phyloP scores from a whole-genome alignment of 805 yeast genomes.

The Myxozyma nipponensis region DNA sequence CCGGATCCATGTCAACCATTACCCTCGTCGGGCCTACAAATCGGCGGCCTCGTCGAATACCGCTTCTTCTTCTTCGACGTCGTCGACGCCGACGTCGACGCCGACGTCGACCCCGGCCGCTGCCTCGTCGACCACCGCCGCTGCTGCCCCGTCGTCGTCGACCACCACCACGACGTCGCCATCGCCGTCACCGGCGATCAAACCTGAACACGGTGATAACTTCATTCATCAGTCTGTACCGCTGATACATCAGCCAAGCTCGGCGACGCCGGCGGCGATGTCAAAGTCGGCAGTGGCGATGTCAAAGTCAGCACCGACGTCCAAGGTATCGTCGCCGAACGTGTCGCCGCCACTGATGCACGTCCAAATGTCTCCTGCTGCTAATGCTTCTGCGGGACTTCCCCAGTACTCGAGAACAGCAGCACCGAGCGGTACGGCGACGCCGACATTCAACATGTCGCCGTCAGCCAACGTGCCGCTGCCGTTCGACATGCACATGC shows the following conservation, averaged over 20 bases:
- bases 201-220: too few relatives aligned
- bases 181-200: background rate
- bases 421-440: slow-evolving; percentile 7
- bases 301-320: slow-evolving; percentile 13
- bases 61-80: background rate
- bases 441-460: slow-evolving; percentile 5
- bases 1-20: slow-evolving; percentile 59
- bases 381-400: background rate
- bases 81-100: background rate
- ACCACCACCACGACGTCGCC: slow-evolving; percentile 2
- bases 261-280: too few relatives aligned
- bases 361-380: slow-evolving; percentile 5
- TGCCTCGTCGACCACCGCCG: slow-evolving; percentile 15
- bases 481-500: slow-evolving; percentile 41
- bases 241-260: too few relatives aligned
- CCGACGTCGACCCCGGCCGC: slow-evolving; percentile 11
- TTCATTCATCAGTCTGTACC: too few relatives aligned
- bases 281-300: background rate
- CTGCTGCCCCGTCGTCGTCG: slow-evolving; percentile 6
- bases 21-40: slow-evolving; percentile 34
- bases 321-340: slow-evolving; percentile 21
- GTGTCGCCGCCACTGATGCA: slow-evolving; percentile 20
- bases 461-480: slow-evolving; percentile 8
- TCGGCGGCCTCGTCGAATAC: too few relatives aligned
- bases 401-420: background rate